A percentile compares a stretch with the other conserved stretches of the same genome.
These are phyloP conservation scores for Trichoderma arundinaceum DNA, from an alignment of 2,329 filamentous ascomycete species.

Conservation along the genomic window DNA sequence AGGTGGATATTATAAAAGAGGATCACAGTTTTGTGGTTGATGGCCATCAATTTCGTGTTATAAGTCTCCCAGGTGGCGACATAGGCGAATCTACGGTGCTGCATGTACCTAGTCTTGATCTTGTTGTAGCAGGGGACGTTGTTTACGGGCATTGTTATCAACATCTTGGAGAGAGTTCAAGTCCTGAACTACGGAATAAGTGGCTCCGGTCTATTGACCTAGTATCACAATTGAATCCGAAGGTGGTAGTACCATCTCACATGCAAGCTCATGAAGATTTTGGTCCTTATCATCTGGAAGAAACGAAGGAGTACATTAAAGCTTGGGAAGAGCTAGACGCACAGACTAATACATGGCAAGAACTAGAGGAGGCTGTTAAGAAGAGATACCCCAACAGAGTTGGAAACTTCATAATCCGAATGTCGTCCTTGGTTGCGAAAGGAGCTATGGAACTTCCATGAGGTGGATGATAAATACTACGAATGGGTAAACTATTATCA, in stretches of 20 bases:
- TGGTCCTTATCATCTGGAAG: background rate
- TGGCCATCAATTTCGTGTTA: too few relatives aligned
- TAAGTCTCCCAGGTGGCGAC: too few relatives aligned
- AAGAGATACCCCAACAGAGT: background rate
- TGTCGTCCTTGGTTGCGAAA: background rate
- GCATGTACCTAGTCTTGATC: too few relatives aligned
- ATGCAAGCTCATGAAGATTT: slow-evolving; percentile 4
- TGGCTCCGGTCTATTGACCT: background rate
- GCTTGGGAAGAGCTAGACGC: background rate
- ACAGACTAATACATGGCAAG: background rate
- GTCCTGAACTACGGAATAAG: background rate
- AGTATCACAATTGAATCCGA: background rate
- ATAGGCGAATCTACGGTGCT: too few relatives aligned
- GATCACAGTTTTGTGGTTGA: too few relatives aligned
- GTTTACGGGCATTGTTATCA: too few relatives aligned
- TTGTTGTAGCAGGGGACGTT: too few relatives aligned
- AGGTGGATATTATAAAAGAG: too few relatives aligned
- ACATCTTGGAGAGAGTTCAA: background rate
- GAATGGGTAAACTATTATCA: too few relatives aligned
- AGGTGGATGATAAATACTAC: background rate
- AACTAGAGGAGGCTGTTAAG: background rate
- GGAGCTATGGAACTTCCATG: background rate
- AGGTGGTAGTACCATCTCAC: background rate
- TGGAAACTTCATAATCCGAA: background rate
- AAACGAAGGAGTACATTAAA: background rate